phyloP scores from a whole-genome alignment of 108 stramenopile species.

The Ochromonas danica region DNA sequence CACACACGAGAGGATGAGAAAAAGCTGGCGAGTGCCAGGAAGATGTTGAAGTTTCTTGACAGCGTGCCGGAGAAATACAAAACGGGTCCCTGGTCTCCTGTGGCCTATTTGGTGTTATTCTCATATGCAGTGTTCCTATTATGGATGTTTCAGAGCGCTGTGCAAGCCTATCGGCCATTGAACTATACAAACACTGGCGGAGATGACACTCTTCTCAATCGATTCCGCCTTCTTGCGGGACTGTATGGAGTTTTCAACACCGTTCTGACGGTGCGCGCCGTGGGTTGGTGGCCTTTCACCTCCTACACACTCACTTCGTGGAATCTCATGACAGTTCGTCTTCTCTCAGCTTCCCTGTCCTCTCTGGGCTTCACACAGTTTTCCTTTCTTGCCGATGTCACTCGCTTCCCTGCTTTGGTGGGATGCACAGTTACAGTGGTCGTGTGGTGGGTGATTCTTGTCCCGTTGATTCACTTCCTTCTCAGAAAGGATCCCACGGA shows the following conservation, averaged over 20 bases:
- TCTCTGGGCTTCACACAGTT: not conserved
- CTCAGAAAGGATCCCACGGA: not conserved
- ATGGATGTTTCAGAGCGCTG: not conserved
- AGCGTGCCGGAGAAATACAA: not conserved
- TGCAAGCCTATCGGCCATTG: not conserved
- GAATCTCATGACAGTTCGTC: not conserved
- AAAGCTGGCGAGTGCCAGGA: too few species aligned
- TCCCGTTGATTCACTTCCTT: not conserved
- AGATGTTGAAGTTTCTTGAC: too few species aligned
- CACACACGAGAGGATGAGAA: too few species aligned
- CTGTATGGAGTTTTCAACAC: not conserved
- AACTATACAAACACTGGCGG: too few species aligned
- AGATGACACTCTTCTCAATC: not conserved
- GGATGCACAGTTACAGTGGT: not conserved
- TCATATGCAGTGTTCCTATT: not conserved
- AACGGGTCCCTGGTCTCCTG: not conserved
- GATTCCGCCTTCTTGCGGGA: not conserved
- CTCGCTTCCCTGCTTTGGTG: not conserved
- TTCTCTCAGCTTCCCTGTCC: not conserved
- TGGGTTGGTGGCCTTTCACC: not conserved
- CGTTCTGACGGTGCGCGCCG: not conserved
- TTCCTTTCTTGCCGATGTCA: not conserved
- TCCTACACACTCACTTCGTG: not conserved
- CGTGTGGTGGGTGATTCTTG: not conserved
- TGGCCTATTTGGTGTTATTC: not conserved